Conservation (phyloP, 140 eudicot species). For the Flaveria floridana region DNA sequence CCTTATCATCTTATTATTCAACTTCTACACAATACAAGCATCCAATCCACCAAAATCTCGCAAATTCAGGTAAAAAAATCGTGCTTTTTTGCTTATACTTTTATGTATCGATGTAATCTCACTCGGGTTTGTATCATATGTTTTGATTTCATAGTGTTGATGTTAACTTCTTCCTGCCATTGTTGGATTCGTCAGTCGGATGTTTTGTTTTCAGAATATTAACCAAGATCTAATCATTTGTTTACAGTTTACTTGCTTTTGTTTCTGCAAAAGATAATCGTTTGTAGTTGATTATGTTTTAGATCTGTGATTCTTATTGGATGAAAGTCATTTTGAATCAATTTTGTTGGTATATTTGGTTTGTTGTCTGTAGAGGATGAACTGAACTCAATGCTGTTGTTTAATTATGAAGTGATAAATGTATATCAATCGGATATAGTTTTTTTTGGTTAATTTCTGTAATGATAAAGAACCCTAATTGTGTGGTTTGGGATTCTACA, state of each 20-base stretch:
- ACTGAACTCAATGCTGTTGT: slow-evolving; percentile 17
- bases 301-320: background rate
- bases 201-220: too few relatives aligned
- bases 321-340: background rate
- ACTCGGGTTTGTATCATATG: background rate
- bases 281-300: slow-evolving; percentile 8
- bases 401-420: slow-evolving; percentile 8
- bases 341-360: background rate
- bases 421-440: background rate
- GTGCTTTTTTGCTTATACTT: slow-evolving; percentile 1
- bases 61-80: slow-evolving; percentile 15
- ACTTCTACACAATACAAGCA: slow-evolving; percentile 15
- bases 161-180: too few relatives aligned
- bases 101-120: too few relatives aligned
- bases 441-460: background rate
- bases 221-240: too few relatives aligned
- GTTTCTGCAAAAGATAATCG: background rate
- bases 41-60: slow-evolving; percentile 23
- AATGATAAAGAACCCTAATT: background rate
- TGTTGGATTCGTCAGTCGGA: too few relatives aligned
- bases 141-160: too few relatives aligned
- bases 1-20: slow-evolving; percentile 14
- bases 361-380: background rate
- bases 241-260: background rate
- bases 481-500: background rate